A percentile compares a stretch with the other conserved stretches of the same genome.
These are phyloP conservation scores for Suhomyces ambrosiae DNA, from an alignment of 1,139 yeast genomes.

Conservation along the genomic window DNA sequence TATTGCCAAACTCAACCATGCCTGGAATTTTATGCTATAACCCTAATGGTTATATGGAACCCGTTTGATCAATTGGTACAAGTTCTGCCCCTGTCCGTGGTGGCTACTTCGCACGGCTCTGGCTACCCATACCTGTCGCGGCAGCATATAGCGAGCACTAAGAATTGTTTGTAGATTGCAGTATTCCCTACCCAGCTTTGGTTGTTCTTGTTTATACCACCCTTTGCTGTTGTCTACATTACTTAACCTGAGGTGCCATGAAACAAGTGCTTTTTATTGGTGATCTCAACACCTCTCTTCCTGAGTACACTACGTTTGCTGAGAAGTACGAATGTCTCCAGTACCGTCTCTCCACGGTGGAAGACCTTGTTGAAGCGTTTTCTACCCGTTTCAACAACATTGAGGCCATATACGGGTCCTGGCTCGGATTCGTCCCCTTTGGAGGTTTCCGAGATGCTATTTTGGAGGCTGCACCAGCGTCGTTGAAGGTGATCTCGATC, in stretches of 20 bases:
- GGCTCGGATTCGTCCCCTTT: conserved; percentile 53
- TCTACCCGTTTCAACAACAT: conserved; percentile 39
- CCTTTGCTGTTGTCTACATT: too few relatives aligned
- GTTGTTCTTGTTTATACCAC: too few relatives aligned
- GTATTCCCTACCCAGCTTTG: too few relatives aligned
- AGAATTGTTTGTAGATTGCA: too few relatives aligned
- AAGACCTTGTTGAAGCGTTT: conserved; percentile 33
- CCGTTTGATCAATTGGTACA: too few relatives aligned
- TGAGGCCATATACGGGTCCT: conserved; percentile 64
- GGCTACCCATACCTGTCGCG: too few relatives aligned
- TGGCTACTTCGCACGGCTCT: too few relatives aligned
- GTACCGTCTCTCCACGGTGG: conserved; percentile 21
- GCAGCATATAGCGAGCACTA: too few relatives aligned
- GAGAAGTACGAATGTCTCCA: conserved; percentile 22
- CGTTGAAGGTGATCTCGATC: conserved; percentile 58
- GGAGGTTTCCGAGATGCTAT: conserved; percentile 54
- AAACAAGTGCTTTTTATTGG: conserved; percentile 27
- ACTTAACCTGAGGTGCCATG: conserved; percentile 6
- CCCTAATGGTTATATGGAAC: too few relatives aligned
- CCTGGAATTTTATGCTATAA: too few relatives aligned
- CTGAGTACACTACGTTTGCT: conserved; percentile 22
- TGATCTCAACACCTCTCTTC: conserved; percentile 23
- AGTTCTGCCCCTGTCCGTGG: too few relatives aligned
- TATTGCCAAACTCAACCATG: too few relatives aligned
- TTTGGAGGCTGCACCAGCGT: conserved; percentile 52